phyloP scores from a whole-genome alignment of 805 yeast species.

The Schizosaccharomyces lindneri region DNA sequence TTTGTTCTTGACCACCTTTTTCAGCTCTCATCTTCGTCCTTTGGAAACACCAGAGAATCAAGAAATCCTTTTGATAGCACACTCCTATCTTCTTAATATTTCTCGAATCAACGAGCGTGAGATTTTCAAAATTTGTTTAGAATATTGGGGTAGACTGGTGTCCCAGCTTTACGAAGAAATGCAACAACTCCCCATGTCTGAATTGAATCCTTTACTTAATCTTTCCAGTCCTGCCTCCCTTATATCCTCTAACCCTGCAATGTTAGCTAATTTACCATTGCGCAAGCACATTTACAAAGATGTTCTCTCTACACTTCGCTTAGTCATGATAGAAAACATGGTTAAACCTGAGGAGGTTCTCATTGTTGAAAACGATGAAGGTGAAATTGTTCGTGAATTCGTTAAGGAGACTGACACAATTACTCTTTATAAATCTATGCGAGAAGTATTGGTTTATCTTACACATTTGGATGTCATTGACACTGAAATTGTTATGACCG shows the following conservation, averaged over 20 bases:
- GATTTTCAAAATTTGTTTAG: constrained; percentile 80
- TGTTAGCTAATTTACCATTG: constrained; percentile 52
- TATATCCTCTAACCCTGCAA: constrained; percentile 53
- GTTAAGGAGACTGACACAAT: constrained; percentile 94
- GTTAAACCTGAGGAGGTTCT: constrained; percentile 95
- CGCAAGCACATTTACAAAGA: constrained; percentile 67
- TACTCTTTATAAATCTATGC: constrained; percentile 78
- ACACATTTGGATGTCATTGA: constrained; percentile 89
- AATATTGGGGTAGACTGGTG: constrained; percentile 83
- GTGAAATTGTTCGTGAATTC: constrained; percentile 92
- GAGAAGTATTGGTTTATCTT: constrained; percentile 82
- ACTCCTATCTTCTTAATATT: constrained; percentile 56
- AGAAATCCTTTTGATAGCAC: constrained; percentile 43
- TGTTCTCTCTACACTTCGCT: constrained; percentile 57
- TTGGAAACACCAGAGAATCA: constrained; percentile 24
- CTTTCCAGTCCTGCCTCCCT: constrained; percentile 19
- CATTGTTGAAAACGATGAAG: constrained; percentile 93
- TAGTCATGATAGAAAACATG: constrained; percentile 92
- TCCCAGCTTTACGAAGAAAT: constrained; percentile 61
- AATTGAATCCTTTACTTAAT: constrained; percentile 55
- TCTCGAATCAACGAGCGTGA: constrained; percentile 89
- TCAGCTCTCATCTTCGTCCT: constrained; percentile 46
- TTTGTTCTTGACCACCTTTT: constrained; percentile 67
- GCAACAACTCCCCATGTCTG: constrained; percentile 48
- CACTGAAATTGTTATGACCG: constrained; percentile 82